Evolutionary conservation across 768 basidiomycete genomes (phyloP), one percentile per base, ranked within the genome.

Genomic region (Tulasnella sp.): DNA sequence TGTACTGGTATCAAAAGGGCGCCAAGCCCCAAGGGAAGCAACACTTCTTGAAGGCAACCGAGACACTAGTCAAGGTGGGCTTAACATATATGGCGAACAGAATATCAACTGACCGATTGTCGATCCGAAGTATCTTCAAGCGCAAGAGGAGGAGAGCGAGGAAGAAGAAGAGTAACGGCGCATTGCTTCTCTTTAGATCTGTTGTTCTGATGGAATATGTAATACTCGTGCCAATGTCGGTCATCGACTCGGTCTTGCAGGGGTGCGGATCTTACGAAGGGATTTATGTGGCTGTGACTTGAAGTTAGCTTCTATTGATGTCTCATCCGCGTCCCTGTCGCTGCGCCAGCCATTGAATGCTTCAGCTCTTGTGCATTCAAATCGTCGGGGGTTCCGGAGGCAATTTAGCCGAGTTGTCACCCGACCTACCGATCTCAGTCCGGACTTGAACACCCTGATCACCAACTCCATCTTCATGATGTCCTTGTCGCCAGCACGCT

Each of bases 1-100:
- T 97, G 61, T 98, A 96, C 72, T 99, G 95, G 95, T 78, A 91
- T 73, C 85, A 89, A 74, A 99, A 99, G 74, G 95, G 96, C 53
- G 87, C 93, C 50, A 96, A 92, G 73, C 82, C 91, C 0, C 90
- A 97, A 72, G 95, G 94, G 51, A 84, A 86, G 68, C 92, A 96
- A 71, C 88, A 93, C 71, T 97, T 99, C 78, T 74, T 97, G 66
- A 94, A 90, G 74, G 82, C 78, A 60, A 86, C 90, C 0, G 88
- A 88, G 68, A 69, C 88, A 17, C 78, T 98, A 41, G 93, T 98
- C 69, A 95, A 96, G 80, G 93, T 83, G 68, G 51, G 72, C 68
- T 52, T 23, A 34, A 34, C 50, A 34, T 34, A 56, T n/a, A 32
- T 56, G 13, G 41, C 32, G 19, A 56, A 3, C 34, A 34, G 55